phyloP scores from a whole-genome alignment of 2,329 filamentous ascomycete species.

The Zalaria sp. region DNA sequence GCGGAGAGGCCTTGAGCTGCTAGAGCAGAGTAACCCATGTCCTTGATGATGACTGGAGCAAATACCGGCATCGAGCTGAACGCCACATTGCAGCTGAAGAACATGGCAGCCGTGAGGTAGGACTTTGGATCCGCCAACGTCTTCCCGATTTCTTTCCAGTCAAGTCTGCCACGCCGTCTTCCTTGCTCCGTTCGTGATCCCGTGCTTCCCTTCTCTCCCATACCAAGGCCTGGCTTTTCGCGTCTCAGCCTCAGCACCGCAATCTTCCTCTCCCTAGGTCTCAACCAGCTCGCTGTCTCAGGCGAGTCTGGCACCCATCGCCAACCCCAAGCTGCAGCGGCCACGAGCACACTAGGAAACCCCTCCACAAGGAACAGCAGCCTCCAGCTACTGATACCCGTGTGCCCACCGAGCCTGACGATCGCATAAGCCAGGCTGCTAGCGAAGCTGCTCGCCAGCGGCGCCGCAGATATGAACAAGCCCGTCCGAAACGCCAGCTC shows the following conservation, averaged over 20 bases:
- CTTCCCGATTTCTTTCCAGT: constrained; percentile 42
- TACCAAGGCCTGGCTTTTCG: constrained; percentile 8
- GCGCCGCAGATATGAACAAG: constrained; percentile 66
- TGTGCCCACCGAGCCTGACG: constrained; percentile 47
- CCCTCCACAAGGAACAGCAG: constrained; percentile 73
- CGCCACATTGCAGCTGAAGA: constrained; percentile 77
- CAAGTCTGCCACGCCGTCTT: constrained; percentile 24
- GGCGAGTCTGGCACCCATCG: constrained; percentile 57
- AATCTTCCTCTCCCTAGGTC: constrained; percentile 39
- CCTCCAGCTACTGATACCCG: constrained; percentile 71
- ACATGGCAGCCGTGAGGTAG: constrained; percentile 67
- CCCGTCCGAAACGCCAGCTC: constrained; percentile 79
- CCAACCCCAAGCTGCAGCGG: constrained; percentile 57
- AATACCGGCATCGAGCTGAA: constrained; percentile 83
- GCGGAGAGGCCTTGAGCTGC: constrained; percentile 65
- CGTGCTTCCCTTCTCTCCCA: constrained; percentile 5
- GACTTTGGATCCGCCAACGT: constrained; percentile 52
- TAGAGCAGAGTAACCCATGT: constrained; percentile 58
- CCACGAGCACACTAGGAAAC: constrained; percentile 65
- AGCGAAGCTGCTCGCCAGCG: constrained; percentile 52
- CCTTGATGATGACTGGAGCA: constrained; percentile 42
- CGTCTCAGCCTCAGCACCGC: constrained; percentile 51
- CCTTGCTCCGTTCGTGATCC: constrained; percentile 6
- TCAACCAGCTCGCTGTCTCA: constrained; percentile 27
- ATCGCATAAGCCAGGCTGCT: constrained; percentile 70